Conservation (phyloP, 768 basidiomycete species). For the Pisolithus albus region DNA sequence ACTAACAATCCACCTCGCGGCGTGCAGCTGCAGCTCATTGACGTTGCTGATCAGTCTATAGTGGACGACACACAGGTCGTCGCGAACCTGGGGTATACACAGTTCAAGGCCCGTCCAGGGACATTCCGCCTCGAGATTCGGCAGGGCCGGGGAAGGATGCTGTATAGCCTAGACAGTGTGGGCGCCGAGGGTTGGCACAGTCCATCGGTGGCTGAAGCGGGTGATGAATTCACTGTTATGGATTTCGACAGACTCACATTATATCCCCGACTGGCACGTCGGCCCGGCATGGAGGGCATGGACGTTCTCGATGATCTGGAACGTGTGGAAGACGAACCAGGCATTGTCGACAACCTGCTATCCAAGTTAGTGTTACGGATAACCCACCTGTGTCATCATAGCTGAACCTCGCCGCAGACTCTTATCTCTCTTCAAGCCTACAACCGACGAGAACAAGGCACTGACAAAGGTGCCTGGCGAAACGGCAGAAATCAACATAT, state of each 20-base stretch:
- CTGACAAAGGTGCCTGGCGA: slow-evolving; percentile 23
- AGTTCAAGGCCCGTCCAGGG: slow-evolving; percentile 91
- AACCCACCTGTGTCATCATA: neutral
- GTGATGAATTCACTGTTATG: slow-evolving; percentile 72
- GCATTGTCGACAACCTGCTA: slow-evolving; percentile 42
- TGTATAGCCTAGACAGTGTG: slow-evolving; percentile 78
- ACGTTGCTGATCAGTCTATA: slow-evolving; percentile 29
- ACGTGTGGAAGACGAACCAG: slow-evolving; percentile 26
- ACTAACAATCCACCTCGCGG: slow-evolving; percentile 76
- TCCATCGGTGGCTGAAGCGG: slow-evolving; percentile 56
- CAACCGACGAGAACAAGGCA: slow-evolving; percentile 18
- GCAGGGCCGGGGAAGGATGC: slow-evolving; percentile 69
- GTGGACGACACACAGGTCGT: slow-evolving; percentile 90
- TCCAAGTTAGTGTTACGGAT: slow-evolving; percentile 38
- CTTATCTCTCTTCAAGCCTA: slow-evolving; percentile 36
- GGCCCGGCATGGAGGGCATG: slow-evolving; percentile 68
- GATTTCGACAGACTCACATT: slow-evolving; percentile 89
- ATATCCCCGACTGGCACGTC: slow-evolving; percentile 69
- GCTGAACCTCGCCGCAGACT: slow-evolving; percentile 28
- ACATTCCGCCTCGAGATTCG: slow-evolving; percentile 80
- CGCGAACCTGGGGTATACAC: slow-evolving; percentile 92
- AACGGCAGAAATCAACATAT: slow-evolving; percentile 96
- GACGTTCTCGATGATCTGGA: slow-evolving; percentile 65
- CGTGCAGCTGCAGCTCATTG: slow-evolving; percentile 77
- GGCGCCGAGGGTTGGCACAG: slow-evolving; percentile 90